phyloP scores from a whole-genome alignment of 345 rosid genomes.

The Cardamine resedifolia region DNA sequence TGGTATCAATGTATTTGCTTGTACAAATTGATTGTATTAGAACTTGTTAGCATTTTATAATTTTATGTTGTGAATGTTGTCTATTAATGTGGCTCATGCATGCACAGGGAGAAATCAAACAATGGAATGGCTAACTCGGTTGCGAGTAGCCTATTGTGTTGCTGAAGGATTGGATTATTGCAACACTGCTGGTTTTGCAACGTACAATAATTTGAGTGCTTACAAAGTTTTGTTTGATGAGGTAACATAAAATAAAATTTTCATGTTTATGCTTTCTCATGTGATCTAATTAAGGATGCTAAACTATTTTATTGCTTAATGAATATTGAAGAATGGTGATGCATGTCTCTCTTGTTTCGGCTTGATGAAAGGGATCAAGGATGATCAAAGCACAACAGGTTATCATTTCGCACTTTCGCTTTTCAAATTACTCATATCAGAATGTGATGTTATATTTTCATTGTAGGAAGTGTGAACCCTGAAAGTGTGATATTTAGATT shows the following conservation, averaged over 20 bases:
- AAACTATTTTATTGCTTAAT: background rate
- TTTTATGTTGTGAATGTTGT: conserved; percentile 4
- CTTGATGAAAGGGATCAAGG: conserved; percentile 71
- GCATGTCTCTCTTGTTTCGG: conserved; percentile 94
- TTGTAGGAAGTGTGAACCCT: conserved; percentile 73
- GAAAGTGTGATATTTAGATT: conserved; percentile 73
- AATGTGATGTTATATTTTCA: conserved; percentile 8
- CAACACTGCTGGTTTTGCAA: conserved; percentile 57
- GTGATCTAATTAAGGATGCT: background rate
- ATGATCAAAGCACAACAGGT: conserved; percentile 73
- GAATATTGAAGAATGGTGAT: conserved; percentile 63
- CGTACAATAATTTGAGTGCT: conserved; percentile 78
- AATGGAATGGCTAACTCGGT: conserved; percentile 75
- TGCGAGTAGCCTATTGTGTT: conserved; percentile 66
- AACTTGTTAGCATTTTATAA: background rate
- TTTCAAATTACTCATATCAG: background rate
- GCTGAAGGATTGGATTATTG: conserved; percentile 85
- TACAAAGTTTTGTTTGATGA: conserved; percentile 84
- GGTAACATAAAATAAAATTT: conserved; percentile 44
- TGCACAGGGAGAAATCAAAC: conserved; percentile 86
- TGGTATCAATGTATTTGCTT: background rate
- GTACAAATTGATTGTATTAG: too few relatives aligned
- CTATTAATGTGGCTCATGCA: conserved; percentile 10
- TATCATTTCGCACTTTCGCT: conserved; percentile 7
- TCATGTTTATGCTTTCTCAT: background rate